phyloP scores from a whole-genome alignment of 1,139 yeast genomes.

The Taphrina communis region DNA sequence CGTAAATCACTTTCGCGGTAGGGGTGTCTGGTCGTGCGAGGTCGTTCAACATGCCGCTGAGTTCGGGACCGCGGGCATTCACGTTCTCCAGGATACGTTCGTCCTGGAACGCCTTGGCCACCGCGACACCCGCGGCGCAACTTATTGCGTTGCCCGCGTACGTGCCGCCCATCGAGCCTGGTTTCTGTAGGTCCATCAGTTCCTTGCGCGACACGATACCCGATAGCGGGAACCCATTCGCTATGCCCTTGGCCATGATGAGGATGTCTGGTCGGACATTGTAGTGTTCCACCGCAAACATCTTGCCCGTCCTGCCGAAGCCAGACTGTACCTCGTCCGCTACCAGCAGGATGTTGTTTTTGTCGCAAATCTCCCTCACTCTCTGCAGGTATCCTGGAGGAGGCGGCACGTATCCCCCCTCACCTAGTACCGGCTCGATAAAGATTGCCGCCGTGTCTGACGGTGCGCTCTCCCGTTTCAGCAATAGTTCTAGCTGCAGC shows the following conservation, averaged over 20 bases:
- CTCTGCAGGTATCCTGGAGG: constrained; percentile 66
- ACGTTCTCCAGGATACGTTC: constrained; percentile 67
- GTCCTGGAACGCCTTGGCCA: constrained; percentile 69
- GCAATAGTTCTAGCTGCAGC: constrained; percentile 30
- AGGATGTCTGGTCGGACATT: constrained; percentile 92
- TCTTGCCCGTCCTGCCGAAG: constrained; percentile 83
- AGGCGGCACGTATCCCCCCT: constrained; percentile 86
- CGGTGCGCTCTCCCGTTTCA: constrained; percentile 25
- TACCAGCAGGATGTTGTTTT: constrained; percentile 77
- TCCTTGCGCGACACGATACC: constrained; percentile 85
- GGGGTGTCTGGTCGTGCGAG: constrained; percentile 56
- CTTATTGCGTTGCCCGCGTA: constrained; percentile 97
- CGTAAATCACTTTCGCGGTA: constrained; percentile 65
- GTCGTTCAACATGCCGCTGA: constrained; percentile 60
- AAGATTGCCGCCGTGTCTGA: constrained; percentile 82
- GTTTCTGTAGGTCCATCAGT: constrained; percentile 71
- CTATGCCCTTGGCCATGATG: constrained; percentile 93
- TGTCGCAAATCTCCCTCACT: constrained; percentile 69
- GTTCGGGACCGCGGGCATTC: constrained; percentile 45
- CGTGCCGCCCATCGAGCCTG: constrained; percentile 97
- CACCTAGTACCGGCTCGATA: constrained; percentile 96
- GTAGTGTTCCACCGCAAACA: constrained; percentile 89
- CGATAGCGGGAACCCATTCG: constrained; percentile 95
- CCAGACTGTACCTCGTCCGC: constrained; percentile 98
- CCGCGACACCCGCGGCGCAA: constrained; percentile 76